phyloP scores from a whole-genome alignment of 2,329 filamentous ascomycete species.

The Pseudogymnoascus sp. region DNA sequence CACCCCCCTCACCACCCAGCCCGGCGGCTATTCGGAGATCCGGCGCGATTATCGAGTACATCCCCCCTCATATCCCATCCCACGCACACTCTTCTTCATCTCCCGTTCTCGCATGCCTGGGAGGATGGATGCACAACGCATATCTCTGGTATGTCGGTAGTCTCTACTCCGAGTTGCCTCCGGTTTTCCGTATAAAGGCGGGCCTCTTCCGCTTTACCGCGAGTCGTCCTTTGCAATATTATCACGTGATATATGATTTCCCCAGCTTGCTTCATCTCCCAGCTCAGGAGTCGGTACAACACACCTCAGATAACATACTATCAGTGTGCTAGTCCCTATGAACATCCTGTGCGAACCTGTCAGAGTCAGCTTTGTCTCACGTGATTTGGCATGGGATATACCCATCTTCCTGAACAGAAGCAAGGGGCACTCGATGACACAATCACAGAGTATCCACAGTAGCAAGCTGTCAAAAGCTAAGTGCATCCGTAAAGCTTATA shows the following conservation, averaged over 20 bases:
- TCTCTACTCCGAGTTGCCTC: background rate
- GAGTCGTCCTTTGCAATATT: background rate
- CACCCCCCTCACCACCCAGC: background rate
- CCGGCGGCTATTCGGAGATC: background rate
- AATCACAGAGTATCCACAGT: background rate
- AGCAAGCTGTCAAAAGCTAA: background rate
- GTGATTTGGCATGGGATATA: background rate
- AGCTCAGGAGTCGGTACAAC: too few relatives aligned
- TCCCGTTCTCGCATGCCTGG: background rate
- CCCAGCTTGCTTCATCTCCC: too few relatives aligned
- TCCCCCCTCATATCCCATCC: background rate
- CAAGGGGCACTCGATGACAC: background rate
- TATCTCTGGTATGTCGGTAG: background rate
- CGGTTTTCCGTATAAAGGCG: background rate
- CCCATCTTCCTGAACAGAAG: background rate
- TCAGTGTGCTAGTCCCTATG: too few relatives aligned
- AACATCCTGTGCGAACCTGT: background rate
- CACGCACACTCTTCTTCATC: background rate
- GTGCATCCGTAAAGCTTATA: conserved; percentile 3
- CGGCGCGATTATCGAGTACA: background rate
- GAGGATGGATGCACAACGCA: background rate
- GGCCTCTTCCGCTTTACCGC: background rate
- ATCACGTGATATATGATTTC: background rate
- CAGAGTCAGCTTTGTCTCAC: background rate
- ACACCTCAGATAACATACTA: too few relatives aligned